These are phyloP conservation scores for Bocquillonia castaneifolia DNA, from an alignment of 441 rosid genomes.

Conservation along the genomic window DNA sequence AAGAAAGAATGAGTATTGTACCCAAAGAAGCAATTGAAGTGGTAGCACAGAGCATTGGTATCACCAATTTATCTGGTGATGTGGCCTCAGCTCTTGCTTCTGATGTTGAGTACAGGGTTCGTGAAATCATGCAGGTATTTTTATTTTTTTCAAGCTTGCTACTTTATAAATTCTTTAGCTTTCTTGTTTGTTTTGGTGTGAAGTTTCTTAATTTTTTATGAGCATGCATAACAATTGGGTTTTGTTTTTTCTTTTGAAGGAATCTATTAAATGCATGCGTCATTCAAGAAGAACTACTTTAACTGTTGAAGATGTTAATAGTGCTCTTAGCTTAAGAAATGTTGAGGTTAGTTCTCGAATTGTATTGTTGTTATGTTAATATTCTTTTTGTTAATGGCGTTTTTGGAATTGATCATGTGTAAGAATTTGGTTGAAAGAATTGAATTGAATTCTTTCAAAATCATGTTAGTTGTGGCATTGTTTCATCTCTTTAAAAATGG, in stretches of 20 bases:
- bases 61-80: slow-evolving; percentile 60
- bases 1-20: slow-evolving; percentile 59
- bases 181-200: background rate
- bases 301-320: slow-evolving; percentile 77
- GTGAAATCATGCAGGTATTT: slow-evolving; percentile 92
- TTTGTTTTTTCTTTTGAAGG: slow-evolving; percentile 33
- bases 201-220: background rate
- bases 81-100: slow-evolving; percentile 83
- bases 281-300: slow-evolving; percentile 78
- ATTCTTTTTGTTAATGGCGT: too few species aligned
- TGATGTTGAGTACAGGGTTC: slow-evolving; percentile 84
- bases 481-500: background rate
- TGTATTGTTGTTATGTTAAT: background rate
- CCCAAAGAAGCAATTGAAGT: slow-evolving; percentile 94
- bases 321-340: slow-evolving; percentile 77
- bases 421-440: background rate
- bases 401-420: background rate
- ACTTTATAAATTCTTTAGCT: too few species aligned
- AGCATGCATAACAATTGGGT: background rate
- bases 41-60: slow-evolving; percentile 80
- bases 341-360: slow-evolving; percentile 51
- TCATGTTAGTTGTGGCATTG: background rate
- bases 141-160: background rate
- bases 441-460: background rate
- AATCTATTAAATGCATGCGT: slow-evolving; percentile 93